Evolutionary conservation across 2,329 filamentous ascomycete genomes (phyloP), one percentile per base, ranked within the genome.

Genomic region (Aureobasidium pullulans): DNA sequence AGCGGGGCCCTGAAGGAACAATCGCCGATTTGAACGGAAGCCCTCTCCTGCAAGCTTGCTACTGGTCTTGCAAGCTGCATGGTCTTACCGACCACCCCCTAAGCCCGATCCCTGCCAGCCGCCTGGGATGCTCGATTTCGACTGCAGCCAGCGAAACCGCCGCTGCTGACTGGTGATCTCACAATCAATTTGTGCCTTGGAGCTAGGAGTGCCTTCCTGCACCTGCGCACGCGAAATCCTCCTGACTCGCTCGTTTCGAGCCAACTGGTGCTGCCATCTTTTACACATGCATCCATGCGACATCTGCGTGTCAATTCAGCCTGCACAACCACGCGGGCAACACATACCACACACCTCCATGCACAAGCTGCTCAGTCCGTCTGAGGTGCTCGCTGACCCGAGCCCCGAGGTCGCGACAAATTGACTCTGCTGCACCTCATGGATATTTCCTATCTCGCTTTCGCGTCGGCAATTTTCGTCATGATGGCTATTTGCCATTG

Each of bases 1-100:
- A 57, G 53, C 53, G 53, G 53, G 53, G 53, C 53, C 42, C 42
- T 57, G 53, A 19, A 44, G 16, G 50, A 7, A 28, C 53, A 44
- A 57, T 57, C 54, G 54, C 31, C 54, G 54, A 57, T 57, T 39
- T 47, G 1, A 23, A 31, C 40, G 40, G 42, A 46, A 16, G 28
- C 28, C 31, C 19, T 34, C 50, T 43, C 39, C 50, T 54, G 39
- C 29, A 37, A 15, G 15, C 29, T 23, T 54, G 50, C 50, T 32
- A 54, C 50, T 54, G 37, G 50, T 11, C 39, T 23, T 43, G 50
- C 50, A 43, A 6, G 28, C 19, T 28, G 42, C 42, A 23, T 44
- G 16, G 39, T 54, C 50, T 43, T 40, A 54, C 50, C 50, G 29
- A 42, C 15, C 37, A 32, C 28, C 37, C 37, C 49, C 23, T 10